Percentiles rank a stretch among this genome's conserved stretches.
These are phyloP conservation scores for Zygosaccharomyces bailii DNA, from an alignment of 805 yeast species.

Conservation along the genomic window DNA sequence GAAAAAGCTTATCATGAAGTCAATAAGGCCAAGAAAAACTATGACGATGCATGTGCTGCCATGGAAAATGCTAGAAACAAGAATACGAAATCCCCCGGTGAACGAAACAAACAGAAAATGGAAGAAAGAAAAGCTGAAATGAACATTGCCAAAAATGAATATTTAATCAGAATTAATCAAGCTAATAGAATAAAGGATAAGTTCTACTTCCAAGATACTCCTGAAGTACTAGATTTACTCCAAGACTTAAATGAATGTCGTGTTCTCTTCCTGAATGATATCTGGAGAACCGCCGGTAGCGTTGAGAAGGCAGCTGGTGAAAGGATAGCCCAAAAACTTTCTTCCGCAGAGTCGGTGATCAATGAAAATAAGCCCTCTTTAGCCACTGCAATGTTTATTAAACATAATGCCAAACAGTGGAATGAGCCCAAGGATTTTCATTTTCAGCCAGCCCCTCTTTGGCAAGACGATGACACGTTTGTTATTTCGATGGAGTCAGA, in stretches of 20 bases:
- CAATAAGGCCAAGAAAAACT: slow-evolving; percentile 54
- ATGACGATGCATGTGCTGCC: slow-evolving; percentile 73
- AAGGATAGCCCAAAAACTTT: slow-evolving; percentile 42
- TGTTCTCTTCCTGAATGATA: slow-evolving; percentile 64
- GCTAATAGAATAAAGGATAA: slow-evolving; percentile 93
- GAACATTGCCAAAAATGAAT: slow-evolving; percentile 84
- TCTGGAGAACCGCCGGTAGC: slow-evolving; percentile 58
- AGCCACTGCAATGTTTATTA: slow-evolving; percentile 87
- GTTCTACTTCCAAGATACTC: slow-evolving; percentile 86
- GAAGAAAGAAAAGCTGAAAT: slow-evolving; percentile 68
- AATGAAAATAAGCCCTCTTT: slow-evolving; percentile 66
- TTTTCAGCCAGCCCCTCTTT: slow-evolving; percentile 83
- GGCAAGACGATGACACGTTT: slow-evolving; percentile 93
- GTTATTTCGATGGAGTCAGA: slow-evolving; percentile 56
- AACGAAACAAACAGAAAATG: slow-evolving; percentile 46
- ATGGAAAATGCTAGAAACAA: slow-evolving; percentile 81
- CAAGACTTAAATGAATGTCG: slow-evolving; percentile 83
- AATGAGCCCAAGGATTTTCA: slow-evolving; percentile 80
- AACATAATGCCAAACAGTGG: slow-evolving; percentile 79
- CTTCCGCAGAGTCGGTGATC: slow-evolving; percentile 52
- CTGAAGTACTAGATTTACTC: slow-evolving; percentile 78
- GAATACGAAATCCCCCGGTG: slow-evolving; percentile 57
- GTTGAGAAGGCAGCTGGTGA: slow-evolving; percentile 58
- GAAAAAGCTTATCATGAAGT: slow-evolving; percentile 34
- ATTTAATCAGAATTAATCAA: slow-evolving; percentile 72